Evolutionary conservation across 441 rosid genomes (phyloP), one percentile per base, ranked within the genome.

Genomic region (Adansonia rubrostipa): DNA sequence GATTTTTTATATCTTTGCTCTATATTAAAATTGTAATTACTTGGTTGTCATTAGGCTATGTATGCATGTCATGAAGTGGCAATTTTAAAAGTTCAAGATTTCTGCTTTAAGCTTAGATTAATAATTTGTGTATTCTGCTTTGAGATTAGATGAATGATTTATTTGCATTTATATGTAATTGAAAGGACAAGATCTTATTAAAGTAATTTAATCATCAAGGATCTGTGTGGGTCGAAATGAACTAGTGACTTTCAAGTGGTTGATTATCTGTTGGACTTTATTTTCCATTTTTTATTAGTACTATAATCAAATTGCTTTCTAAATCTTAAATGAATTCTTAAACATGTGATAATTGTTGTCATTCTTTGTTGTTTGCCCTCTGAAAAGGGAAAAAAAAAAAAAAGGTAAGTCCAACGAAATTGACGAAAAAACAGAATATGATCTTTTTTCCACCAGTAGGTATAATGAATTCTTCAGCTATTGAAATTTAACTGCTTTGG

Each of bases 41-140:
- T 67, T 48, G 51, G 48, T 69, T 58, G 10, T 65, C 14, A 17
- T 40, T 69, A 24, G 56, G 14, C 20, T n/a, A 24, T 14, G 11
- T 57, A 51, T 75, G 79, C 64, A 63, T 45, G 77, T 54, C 45
- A 61, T 66, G 44, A 24, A 74, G 75, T 14, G 8, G 57, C 7
- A 6, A 22, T 71, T 20, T 71, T 42, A 48, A 47, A 54, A 28
- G 13, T 58, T 50, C 10, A 17, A 54, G 53, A 45, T 45, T 68
- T 57, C 71, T 44, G 33, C n/a, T 69, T 68, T 61, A 42, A 58
- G 50, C 5, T 24, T n/a, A 45, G 54, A 10, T 44, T 51, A 45
- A 17, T 9, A 44, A 45, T 36, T 65, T 65, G 17, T 65, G 45
- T 42, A 42, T 42, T 6, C 45, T 42, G 45, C 45, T 42, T 42